Evolutionary conservation across 306 rosid genomes (phyloP).

Genomic region (Trifolium pratense): DNA sequence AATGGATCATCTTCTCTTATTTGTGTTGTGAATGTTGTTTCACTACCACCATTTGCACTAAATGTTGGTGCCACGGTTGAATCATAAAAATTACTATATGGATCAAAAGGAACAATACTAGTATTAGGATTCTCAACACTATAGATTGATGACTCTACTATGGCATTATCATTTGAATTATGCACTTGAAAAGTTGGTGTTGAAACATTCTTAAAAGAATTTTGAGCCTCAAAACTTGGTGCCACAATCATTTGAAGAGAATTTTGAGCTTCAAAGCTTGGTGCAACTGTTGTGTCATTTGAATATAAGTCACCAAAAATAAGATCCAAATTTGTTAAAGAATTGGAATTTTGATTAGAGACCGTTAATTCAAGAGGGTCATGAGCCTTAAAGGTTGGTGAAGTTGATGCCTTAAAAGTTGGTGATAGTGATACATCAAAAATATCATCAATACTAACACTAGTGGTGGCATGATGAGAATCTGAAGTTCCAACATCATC

Average conservation of each 20-base stretch:
- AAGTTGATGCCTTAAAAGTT: conserved; percentile 21
- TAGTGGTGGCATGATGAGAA: background rate
- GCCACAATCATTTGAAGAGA: background rate
- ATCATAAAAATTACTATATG: background rate
- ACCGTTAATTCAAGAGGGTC: conserved; percentile 33
- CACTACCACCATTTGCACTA: conserved; percentile 23
- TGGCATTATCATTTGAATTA: background rate
- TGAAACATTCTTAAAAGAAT: conserved; percentile 24
- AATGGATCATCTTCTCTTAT: conserved; percentile 73
- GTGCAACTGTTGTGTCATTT: conserved; percentile 4
- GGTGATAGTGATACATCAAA: conserved; percentile 33
- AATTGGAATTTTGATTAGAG: conserved; percentile 10
- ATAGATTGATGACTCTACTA: conserved; percentile 20
- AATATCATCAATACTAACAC: conserved; percentile 6
- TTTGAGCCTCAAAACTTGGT: conserved; percentile 13
- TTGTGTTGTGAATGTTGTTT: background rate
- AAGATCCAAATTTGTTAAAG: conserved; percentile 18
- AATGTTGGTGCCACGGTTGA: conserved; percentile 44
- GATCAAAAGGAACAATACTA: background rate
- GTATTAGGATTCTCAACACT: background rate
- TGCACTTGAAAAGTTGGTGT: conserved; percentile 29
- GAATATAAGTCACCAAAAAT: conserved; percentile 15
- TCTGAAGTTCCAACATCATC: conserved; percentile 43
- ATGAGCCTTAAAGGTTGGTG: conserved; percentile 23
- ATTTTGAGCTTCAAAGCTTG: conserved; percentile 17